Evolutionary conservation across 208 protist species (phyloP), one percentile per base, ranked within the genome.

Genomic region (Leishmania mexicana): DNA sequence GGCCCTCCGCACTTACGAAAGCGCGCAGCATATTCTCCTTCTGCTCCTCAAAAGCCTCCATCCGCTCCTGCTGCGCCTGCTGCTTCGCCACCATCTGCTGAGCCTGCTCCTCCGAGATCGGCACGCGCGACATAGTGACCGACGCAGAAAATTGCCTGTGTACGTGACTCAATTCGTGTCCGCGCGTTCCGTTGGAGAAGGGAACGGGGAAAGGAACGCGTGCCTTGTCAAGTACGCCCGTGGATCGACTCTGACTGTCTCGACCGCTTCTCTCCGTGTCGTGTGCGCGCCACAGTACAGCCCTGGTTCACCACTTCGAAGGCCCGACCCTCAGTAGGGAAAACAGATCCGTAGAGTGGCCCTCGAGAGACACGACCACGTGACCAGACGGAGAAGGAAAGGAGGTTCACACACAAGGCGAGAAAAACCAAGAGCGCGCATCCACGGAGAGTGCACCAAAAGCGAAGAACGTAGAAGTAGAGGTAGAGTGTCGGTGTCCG

Each of bases 31-130:
- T 92, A 68, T 93, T 93, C 38, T 96, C 95, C 87, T 95, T 96
- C 86, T 98, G 96, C 87, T 98, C 94, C 40, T 89, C 78, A 65
- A 94, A 89, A 3, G 91, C 93, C 53, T 91, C 94, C 73, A 75
- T 86, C 35, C 91, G 83, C 64, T 97, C 93, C 85, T 97, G 86
- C 83, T 96, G 94, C 51, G 88, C 88, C 85, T 97, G 94, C 89
- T 97, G 92, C 88, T 96, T 89, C 74, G 93, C 89, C 88, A 97
- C 87, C 92, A 97, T 96, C 81, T 94, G 90, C 88, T 97, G 91
- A 19, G 93, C 94, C 89, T 97, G 91, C 85, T 96, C 90, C 71
- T 98, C 95, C 19, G 91, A 95, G 49, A 98, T 96, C 10, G 95
- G 95, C 1, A 98, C 91, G 10, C 92, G 90, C 8, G 92, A 93